phyloP scores from a whole-genome alignment of 2,329 filamentous ascomycete genomes.

The Colletotrichum neosansevieriae region DNA sequence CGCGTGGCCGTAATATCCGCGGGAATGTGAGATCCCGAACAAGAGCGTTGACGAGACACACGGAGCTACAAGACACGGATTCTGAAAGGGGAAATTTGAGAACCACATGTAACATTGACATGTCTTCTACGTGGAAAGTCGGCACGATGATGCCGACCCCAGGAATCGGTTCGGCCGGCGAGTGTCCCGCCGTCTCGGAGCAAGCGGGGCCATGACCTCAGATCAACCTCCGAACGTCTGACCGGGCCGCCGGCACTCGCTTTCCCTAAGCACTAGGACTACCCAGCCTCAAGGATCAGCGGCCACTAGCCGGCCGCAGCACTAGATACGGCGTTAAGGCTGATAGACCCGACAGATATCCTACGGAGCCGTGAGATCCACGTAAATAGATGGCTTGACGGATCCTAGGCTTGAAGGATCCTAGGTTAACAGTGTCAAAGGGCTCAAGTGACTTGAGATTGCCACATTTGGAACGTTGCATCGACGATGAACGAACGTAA shows the following conservation, averaged over 20 bases:
- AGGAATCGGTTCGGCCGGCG: conserved; percentile 1
- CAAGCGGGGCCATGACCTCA: conserved; percentile 10
- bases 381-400: conserved; percentile 9
- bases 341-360: not conserved
- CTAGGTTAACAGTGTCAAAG: conserved; percentile 5
- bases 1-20: not conserved
- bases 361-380: not conserved
- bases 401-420: conserved; percentile 27
- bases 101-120: not conserved
- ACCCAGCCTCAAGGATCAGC: conserved; percentile 16
- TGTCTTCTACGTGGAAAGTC: not conserved
- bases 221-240: conserved; percentile 3
- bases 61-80: not conserved
- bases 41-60: not conserved
- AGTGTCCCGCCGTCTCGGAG: conserved; percentile 20
- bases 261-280: conserved; percentile 18
- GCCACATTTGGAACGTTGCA: conserved; percentile 11
- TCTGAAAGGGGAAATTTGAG: not conserved
- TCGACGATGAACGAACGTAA: not conserved
- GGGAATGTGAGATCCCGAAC: too few relatives aligned
- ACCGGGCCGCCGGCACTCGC: conserved; percentile 8
- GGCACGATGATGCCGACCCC: not conserved
- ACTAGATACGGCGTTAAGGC: not conserved
- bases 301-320: not conserved
- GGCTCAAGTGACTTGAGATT: not conserved